These are phyloP conservation scores for Tricholoma saponaceum DNA, from an alignment of 768 basidiomycete genomes.

Conservation along the genomic window DNA sequence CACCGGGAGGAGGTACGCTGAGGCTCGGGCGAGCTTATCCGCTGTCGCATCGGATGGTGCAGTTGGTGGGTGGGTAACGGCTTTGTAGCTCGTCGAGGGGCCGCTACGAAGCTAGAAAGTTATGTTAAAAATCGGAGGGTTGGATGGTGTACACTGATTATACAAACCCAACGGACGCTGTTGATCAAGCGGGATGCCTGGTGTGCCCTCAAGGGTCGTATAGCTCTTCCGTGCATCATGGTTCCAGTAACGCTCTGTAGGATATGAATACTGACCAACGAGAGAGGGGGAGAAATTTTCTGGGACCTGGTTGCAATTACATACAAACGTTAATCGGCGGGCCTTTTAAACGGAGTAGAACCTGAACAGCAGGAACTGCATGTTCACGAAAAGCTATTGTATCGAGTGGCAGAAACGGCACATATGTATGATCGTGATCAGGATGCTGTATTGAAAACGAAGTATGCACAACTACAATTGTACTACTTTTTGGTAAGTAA, in stretches of 20 bases:
- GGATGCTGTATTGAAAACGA: not conserved
- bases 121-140: not conserved
- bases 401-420: not conserved
- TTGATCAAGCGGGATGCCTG: not conserved
- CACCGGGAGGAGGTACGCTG: slow-evolving; percentile 75
- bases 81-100: slow-evolving; percentile 35
- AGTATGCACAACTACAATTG: not conserved
- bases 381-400: not conserved
- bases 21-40: slow-evolving; percentile 29
- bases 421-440: not conserved
- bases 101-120: slow-evolving; percentile 10
- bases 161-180: not conserved
- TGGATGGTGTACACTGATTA: not conserved
- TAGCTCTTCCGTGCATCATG: not conserved
- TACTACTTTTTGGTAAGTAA: not conserved
- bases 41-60: slow-evolving; percentile 28
- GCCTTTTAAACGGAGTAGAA: not conserved
- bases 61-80: slow-evolving; percentile 26
- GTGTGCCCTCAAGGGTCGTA: not conserved
- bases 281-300: not conserved
- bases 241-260: not conserved
- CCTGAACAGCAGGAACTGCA: not conserved
- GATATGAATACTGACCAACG: not conserved
- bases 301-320: not conserved
- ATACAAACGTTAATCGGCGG: not conserved